Percentiles rank a stretch among this genome's conserved stretches.
Conservation (phyloP, 1,284 basidiomycete genomes). For the Chiua sp. region DNA sequence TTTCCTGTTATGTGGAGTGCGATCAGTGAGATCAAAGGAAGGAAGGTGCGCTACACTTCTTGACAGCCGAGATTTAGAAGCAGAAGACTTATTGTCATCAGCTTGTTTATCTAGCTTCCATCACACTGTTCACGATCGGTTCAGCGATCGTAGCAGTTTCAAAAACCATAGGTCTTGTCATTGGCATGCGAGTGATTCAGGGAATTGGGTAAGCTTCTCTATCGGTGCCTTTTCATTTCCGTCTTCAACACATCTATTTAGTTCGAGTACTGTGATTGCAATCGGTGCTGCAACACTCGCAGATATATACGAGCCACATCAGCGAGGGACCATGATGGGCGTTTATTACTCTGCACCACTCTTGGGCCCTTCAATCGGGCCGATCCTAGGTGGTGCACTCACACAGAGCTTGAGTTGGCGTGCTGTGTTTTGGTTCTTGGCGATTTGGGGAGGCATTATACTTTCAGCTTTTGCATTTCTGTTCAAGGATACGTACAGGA, state of each 20-base stretch:
- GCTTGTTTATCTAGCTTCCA: conserved; percentile 71
- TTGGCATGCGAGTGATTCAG: conserved; percentile 76
- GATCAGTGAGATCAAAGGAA: conserved; percentile 80
- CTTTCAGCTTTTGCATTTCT: conserved; percentile 66
- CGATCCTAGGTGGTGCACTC: conserved; percentile 74
- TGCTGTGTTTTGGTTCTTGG: conserved; percentile 84
- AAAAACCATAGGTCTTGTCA: conserved; percentile 67
- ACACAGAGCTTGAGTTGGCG: conserved; percentile 79
- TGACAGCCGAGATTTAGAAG: background rate
- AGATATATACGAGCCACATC: conserved; percentile 81
- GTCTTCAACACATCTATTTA: background rate
- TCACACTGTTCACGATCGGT: conserved; percentile 64
- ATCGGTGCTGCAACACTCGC: conserved; percentile 85
- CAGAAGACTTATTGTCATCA: conserved; percentile 31
- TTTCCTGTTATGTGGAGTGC: conserved; percentile 75
- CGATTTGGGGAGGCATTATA: conserved; percentile 64
- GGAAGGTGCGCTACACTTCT: conserved; percentile 57
- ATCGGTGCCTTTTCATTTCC: background rate
- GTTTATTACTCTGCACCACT: conserved; percentile 74
- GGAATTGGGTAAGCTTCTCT: conserved; percentile 55
- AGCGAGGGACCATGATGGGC: conserved; percentile 83
- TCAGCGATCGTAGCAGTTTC: conserved; percentile 70
- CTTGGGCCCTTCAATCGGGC: conserved; percentile 70
- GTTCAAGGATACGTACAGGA: conserved; percentile 85
- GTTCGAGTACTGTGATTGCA: conserved; percentile 64